Evolutionary conservation across 2,329 filamentous ascomycete species (phyloP).

Genomic region (Aspergillus fumigatiaffinis): DNA sequence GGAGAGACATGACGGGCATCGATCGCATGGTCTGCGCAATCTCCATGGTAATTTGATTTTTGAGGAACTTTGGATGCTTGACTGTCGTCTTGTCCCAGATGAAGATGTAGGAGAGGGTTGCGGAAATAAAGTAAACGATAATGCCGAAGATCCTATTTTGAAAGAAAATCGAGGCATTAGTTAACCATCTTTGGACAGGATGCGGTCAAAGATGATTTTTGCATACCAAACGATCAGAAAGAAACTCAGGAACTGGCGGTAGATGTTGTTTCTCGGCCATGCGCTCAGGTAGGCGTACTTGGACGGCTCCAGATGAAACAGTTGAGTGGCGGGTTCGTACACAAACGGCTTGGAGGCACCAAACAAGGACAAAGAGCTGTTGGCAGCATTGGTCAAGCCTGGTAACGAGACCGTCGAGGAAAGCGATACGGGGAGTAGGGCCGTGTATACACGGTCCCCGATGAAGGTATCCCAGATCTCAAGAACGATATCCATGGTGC

Average conservation of each 20-base stretch:
- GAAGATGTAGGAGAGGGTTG: conserved; percentile 77
- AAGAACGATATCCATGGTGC: conserved; percentile 82
- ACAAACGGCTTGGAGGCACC: conserved; percentile 42
- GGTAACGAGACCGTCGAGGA: conserved; percentile 53
- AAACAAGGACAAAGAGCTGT: conserved; percentile 54
- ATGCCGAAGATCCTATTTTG: conserved; percentile 73
- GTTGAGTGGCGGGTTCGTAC: conserved; percentile 69
- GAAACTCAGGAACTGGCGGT: conserved; percentile 69
- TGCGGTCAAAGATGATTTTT: conserved; percentile 12
- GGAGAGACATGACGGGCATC: conserved; percentile 76
- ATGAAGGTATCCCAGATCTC: conserved; percentile 78
- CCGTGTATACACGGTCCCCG: conserved; percentile 75
- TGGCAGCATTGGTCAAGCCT: conserved; percentile 50
- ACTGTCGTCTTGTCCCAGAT: conserved; percentile 89
- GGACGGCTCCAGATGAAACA: conserved; percentile 66
- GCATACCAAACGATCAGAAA: conserved; percentile 82
- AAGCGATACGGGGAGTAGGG: conserved; percentile 58
- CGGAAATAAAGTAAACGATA: conserved; percentile 78
- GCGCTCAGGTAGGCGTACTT: conserved; percentile 75
- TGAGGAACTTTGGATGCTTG: conserved; percentile 88
- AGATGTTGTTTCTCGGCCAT: conserved; percentile 72
- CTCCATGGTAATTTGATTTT: conserved; percentile 84
- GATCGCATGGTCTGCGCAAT: conserved; percentile 73
- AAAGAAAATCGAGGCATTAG: conserved; percentile 4
- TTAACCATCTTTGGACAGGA: neutral